A percentile compares a stretch with the other conserved stretches of the same genome.
Conservation (phyloP, 805 yeast species). For the Ogataea parapolymorpha region DNA sequence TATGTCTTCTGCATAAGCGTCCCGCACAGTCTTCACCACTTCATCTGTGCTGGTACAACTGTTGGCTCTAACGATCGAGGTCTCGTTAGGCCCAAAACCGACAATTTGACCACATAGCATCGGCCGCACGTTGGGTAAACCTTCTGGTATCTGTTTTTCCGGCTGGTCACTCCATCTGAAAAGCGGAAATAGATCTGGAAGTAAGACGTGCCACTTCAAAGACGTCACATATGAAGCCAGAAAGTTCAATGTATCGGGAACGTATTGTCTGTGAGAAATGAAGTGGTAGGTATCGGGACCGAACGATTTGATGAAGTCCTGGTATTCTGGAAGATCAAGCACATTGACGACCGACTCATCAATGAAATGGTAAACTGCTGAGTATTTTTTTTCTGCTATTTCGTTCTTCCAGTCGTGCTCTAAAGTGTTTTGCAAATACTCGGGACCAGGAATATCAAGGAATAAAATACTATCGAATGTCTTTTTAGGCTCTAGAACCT, state of each 20-base stretch:
- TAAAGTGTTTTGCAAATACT: constrained; percentile 39
- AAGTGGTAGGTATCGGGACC: constrained; percentile 54
- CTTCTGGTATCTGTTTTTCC: constrained; percentile 24
- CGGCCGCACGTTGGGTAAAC: constrained; percentile 23
- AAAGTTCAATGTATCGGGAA: constrained; percentile 60
- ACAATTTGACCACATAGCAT: constrained; percentile 30
- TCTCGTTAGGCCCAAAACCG: constrained; percentile 19
- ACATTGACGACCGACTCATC: constrained; percentile 51
- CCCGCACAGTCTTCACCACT: constrained; percentile 22
- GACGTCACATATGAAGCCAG: constrained; percentile 50
- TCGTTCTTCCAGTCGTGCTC: constrained; percentile 24
- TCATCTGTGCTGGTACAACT: constrained; percentile 15
- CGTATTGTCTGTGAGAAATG: constrained; percentile 66
- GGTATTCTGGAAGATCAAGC: constrained; percentile 39
- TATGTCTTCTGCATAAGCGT: constrained; percentile 29
- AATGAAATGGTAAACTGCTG: constrained; percentile 70
- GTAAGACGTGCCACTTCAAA: constrained; percentile 55
- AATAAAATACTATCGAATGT: constrained; percentile 58
- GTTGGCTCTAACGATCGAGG: constrained; percentile 2
- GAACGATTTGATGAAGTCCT: constrained; percentile 51
- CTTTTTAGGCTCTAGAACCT: constrained; percentile 67
- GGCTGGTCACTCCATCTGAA: constrained; percentile 35
- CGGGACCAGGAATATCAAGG: constrained; percentile 64
- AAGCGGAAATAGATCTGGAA: constrained; percentile 42
- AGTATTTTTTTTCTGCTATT: constrained; percentile 20